Conservation (phyloP, 768 basidiomycete genomes). For the Pisolithus microcarpus region DNA sequence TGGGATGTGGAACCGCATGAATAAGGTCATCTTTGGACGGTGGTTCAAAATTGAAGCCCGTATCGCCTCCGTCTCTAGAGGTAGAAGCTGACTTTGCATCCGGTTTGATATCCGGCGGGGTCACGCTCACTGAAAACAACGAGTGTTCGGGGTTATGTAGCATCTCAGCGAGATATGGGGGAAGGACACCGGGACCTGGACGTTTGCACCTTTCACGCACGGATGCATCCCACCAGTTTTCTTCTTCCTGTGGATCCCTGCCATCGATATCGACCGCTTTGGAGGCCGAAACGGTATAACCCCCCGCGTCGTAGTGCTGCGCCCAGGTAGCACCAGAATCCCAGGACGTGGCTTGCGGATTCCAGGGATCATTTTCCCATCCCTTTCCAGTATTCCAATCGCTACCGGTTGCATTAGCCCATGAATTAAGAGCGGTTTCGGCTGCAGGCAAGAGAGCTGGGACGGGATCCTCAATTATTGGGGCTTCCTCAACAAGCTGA, state of each 20-base stretch:
- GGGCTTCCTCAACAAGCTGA: slow-evolving; percentile 43
- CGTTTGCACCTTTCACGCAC: slow-evolving; percentile 39
- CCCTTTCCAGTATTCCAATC: slow-evolving; percentile 10
- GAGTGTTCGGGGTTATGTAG: slow-evolving; percentile 70
- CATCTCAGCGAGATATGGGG: slow-evolving; percentile 57
- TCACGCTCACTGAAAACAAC: slow-evolving; percentile 52
- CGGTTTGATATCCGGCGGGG: slow-evolving; percentile 27
- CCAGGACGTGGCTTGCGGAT: slow-evolving; percentile 18
- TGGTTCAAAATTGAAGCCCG: slow-evolving; percentile 14
- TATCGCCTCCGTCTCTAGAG: slow-evolving; percentile 14
- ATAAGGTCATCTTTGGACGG: slow-evolving; percentile 60
- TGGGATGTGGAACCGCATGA: slow-evolving; percentile 71
- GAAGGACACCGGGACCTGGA: slow-evolving; percentile 66
- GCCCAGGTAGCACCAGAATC: slow-evolving; percentile 19
- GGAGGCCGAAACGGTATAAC: slow-evolving; percentile 13
- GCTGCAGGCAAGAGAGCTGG: slow-evolving; percentile 34
- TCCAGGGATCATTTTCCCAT: slow-evolving; percentile 19
- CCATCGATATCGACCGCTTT: slow-evolving; percentile 49
- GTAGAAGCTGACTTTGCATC: slow-evolving; percentile 7
- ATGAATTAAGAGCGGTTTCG: slow-evolving; percentile 18
- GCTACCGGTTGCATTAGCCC: slow-evolving; percentile 18
- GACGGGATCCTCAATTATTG: slow-evolving; percentile 28
- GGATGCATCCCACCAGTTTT: slow-evolving; percentile 60
- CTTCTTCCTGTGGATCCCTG: slow-evolving; percentile 53
- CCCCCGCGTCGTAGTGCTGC: slow-evolving; percentile 7